A percentile compares a stretch with the other conserved stretches of the same genome.
phyloP scores from a whole-genome alignment of 2,329 filamentous ascomycete genomes.

The Ceratocystis albifundus region DNA sequence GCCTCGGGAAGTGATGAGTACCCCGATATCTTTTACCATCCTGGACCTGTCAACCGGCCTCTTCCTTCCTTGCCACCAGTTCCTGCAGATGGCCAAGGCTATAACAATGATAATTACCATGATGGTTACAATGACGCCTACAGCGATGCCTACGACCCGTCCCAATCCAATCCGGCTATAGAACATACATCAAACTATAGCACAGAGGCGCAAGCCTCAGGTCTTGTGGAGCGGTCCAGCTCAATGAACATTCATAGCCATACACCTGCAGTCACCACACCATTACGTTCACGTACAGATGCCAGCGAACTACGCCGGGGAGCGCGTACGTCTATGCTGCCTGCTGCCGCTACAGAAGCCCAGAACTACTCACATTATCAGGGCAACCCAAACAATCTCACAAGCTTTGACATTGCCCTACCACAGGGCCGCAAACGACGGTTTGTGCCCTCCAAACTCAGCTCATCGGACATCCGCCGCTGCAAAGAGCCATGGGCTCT shows the following conservation, averaged over 20 bases:
- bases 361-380: conserved; percentile 46
- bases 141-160: not conserved
- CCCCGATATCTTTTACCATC: conserved; percentile 84
- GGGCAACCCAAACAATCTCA: conserved; percentile 39
- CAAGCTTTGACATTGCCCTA: conserved; percentile 72
- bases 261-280: conserved; percentile 64
- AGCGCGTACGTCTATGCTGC: conserved; percentile 40
- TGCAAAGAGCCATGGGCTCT: conserved; percentile 89
- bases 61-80: conserved; percentile 49
- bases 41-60: conserved; percentile 57
- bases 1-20: conserved; percentile 58
- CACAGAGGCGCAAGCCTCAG: not conserved
- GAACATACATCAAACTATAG: conserved; percentile 31
- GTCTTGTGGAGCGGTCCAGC: conserved; percentile 51
- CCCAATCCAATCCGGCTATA: not conserved
- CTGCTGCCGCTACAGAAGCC: conserved; percentile 26
- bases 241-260: conserved; percentile 74
- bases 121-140: not conserved
- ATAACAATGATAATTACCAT: not conserved
- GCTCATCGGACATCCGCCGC: conserved; percentile 65
- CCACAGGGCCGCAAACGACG: conserved; percentile 68
- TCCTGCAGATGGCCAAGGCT: not conserved
- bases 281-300: conserved; percentile 89
- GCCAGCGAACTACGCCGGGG: conserved; percentile 58
- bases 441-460: conserved; percentile 77